A percentile compares a stretch with the other conserved stretches of the same genome.
phyloP scores from a whole-genome alignment of 371 early-diverging fungal genomes.

The Haplosporangium sp. region DNA sequence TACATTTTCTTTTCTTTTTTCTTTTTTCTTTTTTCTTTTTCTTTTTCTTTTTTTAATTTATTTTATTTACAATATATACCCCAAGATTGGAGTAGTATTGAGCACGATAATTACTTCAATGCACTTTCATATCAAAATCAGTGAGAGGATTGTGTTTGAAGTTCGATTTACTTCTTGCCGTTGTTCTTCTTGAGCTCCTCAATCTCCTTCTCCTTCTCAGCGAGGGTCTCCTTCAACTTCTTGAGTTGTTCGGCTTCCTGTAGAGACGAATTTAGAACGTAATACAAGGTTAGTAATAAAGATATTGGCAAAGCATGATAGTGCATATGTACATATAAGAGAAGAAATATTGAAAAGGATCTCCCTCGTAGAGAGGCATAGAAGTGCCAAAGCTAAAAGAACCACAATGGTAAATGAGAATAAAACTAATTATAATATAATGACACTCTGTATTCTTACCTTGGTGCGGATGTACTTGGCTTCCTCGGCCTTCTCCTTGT shows the following conservation, averaged over 20 bases:
- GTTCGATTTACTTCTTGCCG: constrained; percentile 28
- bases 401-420: neutral
- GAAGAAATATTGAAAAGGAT: too few relatives aligned
- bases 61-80: constrained; percentile 10
- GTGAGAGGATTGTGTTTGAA: neutral
- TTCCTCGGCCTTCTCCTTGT: constrained; percentile 53
- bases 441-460: constrained; percentile 16
- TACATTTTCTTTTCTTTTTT: too few relatives aligned
- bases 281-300: neutral
- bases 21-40: too few relatives aligned
- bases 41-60: neutral
- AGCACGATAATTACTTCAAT: constrained; percentile 1
- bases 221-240: constrained; percentile 38
- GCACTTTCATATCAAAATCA: neutral
- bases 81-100: neutral
- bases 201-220: constrained; percentile 49
- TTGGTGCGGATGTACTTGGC: constrained; percentile 36
- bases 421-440: neutral
- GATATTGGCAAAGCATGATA: too few relatives aligned
- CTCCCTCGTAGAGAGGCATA: too few relatives aligned
- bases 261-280: neutral
- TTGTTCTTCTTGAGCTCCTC: constrained; percentile 43
- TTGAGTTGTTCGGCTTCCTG: constrained; percentile 51
- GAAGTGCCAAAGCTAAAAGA: too few relatives aligned
- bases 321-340: neutral